A percentile compares a stretch with the other conserved stretches of the same genome.
These are phyloP conservation scores for Claviceps spartinae DNA, from an alignment of 2,329 filamentous ascomycete genomes.

Conservation along the genomic window DNA sequence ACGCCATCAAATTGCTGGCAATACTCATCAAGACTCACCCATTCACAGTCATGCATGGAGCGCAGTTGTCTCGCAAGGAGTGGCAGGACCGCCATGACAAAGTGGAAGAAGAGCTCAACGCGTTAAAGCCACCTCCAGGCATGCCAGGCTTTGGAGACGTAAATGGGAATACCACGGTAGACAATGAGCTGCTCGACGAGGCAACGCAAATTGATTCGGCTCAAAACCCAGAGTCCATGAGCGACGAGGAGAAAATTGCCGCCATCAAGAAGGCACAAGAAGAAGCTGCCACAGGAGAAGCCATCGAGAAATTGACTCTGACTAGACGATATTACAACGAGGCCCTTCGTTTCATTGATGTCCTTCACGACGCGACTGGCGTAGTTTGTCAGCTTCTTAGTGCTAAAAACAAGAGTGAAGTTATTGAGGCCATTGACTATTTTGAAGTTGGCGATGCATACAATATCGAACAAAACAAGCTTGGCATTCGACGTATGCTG, in stretches of 20 bases:
- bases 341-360: slow-evolving; percentile 84
- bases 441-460: slow-evolving; percentile 93
- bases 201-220: slow-evolving; percentile 68
- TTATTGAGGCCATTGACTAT: slow-evolving; percentile 98
- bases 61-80: slow-evolving; percentile 69
- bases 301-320: slow-evolving; percentile 74
- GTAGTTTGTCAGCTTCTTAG: slow-evolving; percentile 78
- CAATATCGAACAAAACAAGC: slow-evolving; percentile 84
- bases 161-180: slow-evolving; percentile 54
- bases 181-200: slow-evolving; percentile 71
- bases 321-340: slow-evolving; percentile 88
- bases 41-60: slow-evolving; percentile 82
- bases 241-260: slow-evolving; percentile 62
- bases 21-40: slow-evolving; percentile 88
- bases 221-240: slow-evolving; percentile 53
- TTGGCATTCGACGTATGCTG: slow-evolving; percentile 89
- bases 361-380: slow-evolving; percentile 69
- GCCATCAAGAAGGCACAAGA: slow-evolving; percentile 69
- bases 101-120: slow-evolving; percentile 69
- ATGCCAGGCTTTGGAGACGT: slow-evolving; percentile 47
- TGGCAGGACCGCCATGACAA: slow-evolving; percentile 74
- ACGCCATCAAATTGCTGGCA: slow-evolving; percentile 84
- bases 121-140: slow-evolving; percentile 68
- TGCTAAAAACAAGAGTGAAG: slow-evolving; percentile 94
- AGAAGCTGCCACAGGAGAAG: slow-evolving; percentile 78